Percentiles rank a stretch among this genome's conserved stretches.
Conservation (phyloP, 257 asterid genomes). For the Leptodermis oblonga region DNA sequence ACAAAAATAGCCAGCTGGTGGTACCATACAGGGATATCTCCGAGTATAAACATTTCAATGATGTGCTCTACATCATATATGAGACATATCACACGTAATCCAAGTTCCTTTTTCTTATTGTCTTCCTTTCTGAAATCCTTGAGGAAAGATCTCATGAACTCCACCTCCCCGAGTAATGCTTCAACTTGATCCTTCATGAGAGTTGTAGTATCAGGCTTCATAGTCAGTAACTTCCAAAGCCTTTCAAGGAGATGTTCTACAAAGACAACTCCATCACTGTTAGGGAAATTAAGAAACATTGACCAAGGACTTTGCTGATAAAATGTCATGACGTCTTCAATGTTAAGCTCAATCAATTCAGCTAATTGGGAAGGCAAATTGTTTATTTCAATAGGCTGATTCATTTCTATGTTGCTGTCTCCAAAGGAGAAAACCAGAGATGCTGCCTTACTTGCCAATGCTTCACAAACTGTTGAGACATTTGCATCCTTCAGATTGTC, state of each 20-base stretch:
- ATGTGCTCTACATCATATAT: conserved; percentile 9
- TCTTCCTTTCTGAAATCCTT: no score
- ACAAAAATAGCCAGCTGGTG: background rate
- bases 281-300: conserved; percentile 8
- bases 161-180: background rate
- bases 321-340: background rate
- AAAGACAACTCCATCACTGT: conserved; percentile 7
- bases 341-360: background rate
- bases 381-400: background rate
- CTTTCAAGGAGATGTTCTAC: background rate
- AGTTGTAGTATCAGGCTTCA: background rate
- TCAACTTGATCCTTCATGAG: background rate
- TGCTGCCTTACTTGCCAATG: background rate
- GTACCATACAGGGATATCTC: background rate
- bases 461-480: background rate
- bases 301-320: background rate
- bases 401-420: background rate
- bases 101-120: background rate
- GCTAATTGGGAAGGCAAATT: background rate
- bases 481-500: background rate
- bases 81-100: background rate
- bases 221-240: conserved; percentile 4
- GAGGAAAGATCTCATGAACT: background rate
- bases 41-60: background rate
- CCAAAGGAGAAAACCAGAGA: background rate